These are phyloP conservation scores for Rubus parviflorus DNA, from an alignment of 306 rosid species.

Conservation along the genomic window DNA sequence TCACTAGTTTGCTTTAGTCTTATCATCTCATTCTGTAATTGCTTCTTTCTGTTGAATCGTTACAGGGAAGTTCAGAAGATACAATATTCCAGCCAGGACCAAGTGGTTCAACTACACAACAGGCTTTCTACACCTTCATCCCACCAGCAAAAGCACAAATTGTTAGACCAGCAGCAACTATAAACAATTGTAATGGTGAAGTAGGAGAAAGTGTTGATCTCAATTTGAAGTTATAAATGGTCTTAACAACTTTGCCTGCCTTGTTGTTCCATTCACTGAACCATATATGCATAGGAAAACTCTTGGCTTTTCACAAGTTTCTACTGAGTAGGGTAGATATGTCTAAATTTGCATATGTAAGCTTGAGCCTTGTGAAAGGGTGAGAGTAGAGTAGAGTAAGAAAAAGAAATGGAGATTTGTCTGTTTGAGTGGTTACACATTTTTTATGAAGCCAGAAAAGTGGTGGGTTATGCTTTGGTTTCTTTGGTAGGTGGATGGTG, in stretches of 20 bases:
- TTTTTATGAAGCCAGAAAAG: background rate
- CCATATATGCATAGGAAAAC: conserved; percentile 4
- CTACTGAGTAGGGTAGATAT: conserved; percentile 29
- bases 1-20: background rate
- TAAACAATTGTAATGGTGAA: conserved; percentile 31
- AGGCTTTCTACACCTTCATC: conserved; percentile 47
- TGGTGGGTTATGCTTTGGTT: conserved; percentile 1
- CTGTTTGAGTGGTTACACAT: background rate
- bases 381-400: conserved; percentile 8
- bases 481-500: conserved; percentile 24
- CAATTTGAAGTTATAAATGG: conserved; percentile 59
- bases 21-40: conserved; percentile 19
- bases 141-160: conserved; percentile 45
- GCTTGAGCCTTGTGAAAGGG: conserved; percentile 48
- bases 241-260: conserved; percentile 24
- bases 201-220: conserved; percentile 63
- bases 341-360: conserved; percentile 42
- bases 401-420: conserved; percentile 12
- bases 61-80: conserved; percentile 47
- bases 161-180: conserved; percentile 32
- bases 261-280: conserved; percentile 35
- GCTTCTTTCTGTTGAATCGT: background rate
- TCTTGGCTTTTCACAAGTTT: conserved; percentile 11
- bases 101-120: conserved; percentile 37
- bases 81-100: conserved; percentile 30